phyloP scores from a whole-genome alignment of 2,329 filamentous ascomycete species.

The Pestalotiopsis sp. region DNA sequence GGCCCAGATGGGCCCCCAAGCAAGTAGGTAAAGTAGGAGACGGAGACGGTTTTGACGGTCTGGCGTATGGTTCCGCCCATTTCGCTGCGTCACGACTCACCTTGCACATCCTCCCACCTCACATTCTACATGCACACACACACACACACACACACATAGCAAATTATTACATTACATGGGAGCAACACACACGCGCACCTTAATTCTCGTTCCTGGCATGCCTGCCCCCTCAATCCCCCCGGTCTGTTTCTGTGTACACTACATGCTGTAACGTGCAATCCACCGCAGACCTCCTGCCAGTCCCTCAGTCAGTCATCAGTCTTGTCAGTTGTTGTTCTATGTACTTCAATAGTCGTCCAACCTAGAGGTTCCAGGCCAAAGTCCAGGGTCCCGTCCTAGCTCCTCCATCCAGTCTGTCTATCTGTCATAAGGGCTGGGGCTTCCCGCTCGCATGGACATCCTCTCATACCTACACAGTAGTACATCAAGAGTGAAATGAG shows the following conservation, averaged over 20 bases:
- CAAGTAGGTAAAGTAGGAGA: too few relatives aligned
- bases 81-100: slow-evolving; percentile 12
- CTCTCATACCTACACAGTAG: slow-evolving; percentile 6
- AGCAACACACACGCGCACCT: background rate
- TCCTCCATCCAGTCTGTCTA: slow-evolving; percentile 13
- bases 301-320: background rate
- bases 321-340: background rate
- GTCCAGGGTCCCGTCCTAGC: slow-evolving; percentile 4
- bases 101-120: background rate
- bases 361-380: background rate
- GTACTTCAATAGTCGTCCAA: background rate
- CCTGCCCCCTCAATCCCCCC: background rate
- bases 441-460: slow-evolving; percentile 13
- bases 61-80: background rate
- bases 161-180: too few relatives aligned
- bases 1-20: background rate
- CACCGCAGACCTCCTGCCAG: background rate
- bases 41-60: background rate
- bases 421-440: slow-evolving; percentile 16
- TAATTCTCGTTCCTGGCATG: background rate
- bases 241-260: background rate
- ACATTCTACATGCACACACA: background rate
- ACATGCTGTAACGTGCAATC: slow-evolving; percentile 6
- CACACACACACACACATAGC: background rate
- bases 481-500: slow-evolving; percentile 12